Conservation (phyloP, 371 early-diverging fungal species). For the Smittium culicis region DNA sequence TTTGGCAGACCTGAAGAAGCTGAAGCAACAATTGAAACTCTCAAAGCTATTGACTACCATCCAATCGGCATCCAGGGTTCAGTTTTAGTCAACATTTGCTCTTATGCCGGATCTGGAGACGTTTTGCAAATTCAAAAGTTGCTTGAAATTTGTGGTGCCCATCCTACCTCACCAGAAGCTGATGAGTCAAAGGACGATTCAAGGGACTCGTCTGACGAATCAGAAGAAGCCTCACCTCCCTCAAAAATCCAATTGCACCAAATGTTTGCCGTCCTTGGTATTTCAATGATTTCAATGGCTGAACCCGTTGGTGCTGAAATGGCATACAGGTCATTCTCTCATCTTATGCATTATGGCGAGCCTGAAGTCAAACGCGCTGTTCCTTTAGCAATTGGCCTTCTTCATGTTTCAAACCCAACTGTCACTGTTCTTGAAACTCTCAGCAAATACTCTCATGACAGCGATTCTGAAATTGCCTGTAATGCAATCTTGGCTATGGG, state of each 20-base stretch:
- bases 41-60: constrained; percentile 76
- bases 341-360: constrained; percentile 98
- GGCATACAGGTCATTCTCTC: constrained; percentile 86
- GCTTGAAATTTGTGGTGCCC: constrained; percentile 84
- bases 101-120: constrained; percentile 92
- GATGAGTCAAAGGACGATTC: constrained; percentile 39
- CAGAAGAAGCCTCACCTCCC: constrained; percentile 13
- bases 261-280: constrained; percentile 89
- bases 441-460: constrained; percentile 93
- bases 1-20: constrained; percentile 79
- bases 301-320: constrained; percentile 94
- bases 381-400: constrained; percentile 86
- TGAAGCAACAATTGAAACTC: constrained; percentile 83
- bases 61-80: constrained; percentile 77
- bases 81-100: constrained; percentile 74
- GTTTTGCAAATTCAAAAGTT: constrained; percentile 91
- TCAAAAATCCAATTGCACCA: constrained; percentile 48
- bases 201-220: constrained; percentile 42
- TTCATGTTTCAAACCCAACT: constrained; percentile 92
- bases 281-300: constrained; percentile 90
- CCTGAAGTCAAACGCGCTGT: constrained; percentile 83
- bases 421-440: constrained; percentile 86
- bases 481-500: constrained; percentile 98
- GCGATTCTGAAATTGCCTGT: constrained; percentile 82
- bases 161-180: constrained; percentile 31